A percentile compares a stretch with the other conserved stretches of the same genome.
phyloP scores from a whole-genome alignment of 805 yeast genomes.

The Clavispora carvajalis region DNA sequence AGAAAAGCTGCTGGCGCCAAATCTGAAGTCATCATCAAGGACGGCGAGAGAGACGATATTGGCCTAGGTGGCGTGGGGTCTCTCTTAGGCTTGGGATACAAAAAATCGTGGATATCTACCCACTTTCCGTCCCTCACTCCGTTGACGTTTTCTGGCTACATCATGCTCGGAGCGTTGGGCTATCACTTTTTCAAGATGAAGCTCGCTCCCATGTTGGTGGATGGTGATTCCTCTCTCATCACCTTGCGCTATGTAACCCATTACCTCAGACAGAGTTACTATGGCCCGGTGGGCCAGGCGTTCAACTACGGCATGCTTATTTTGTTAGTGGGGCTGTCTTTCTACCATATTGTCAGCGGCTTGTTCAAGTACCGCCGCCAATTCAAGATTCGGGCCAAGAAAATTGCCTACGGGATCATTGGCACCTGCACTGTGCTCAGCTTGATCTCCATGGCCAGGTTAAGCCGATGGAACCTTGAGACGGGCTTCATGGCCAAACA shows the following conservation, averaged over 20 bases:
- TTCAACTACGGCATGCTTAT: conserved; percentile 13
- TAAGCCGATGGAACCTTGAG: conserved; percentile 20
- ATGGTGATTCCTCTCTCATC: conserved; percentile 61
- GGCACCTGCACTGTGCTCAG: conserved; percentile 32
- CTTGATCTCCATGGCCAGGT: conserved; percentile 27
- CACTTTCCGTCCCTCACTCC: conserved; percentile 49
- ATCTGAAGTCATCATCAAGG: conserved; percentile 23
- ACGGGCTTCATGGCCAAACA: conserved; percentile 25
- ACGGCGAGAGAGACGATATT: conserved; percentile 35
- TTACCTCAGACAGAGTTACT: conserved; percentile 10
- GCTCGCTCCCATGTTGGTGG: conserved; percentile 45
- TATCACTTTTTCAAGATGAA: conserved; percentile 48
- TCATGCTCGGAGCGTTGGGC: conserved; percentile 39
- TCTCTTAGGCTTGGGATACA: conserved; percentile 51
- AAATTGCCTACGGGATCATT: conserved; percentile 40
- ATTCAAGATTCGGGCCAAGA: conserved; percentile 36
- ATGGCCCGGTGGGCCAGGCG: conserved; percentile 10
- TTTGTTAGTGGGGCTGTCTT: conserved; percentile 16
- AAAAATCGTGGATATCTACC: conserved; percentile 40
- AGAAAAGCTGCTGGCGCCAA: too few relatives aligned
- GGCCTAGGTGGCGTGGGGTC: conserved; percentile 62
- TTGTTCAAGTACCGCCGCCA: conserved; percentile 41
- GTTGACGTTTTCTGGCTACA: conserved; percentile 54
- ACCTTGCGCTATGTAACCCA: conserved; percentile 46
- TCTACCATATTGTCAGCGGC: conserved; percentile 57